phyloP scores from a whole-genome alignment of 2,329 filamentous ascomycete species.

The Monosporascus sp. region DNA sequence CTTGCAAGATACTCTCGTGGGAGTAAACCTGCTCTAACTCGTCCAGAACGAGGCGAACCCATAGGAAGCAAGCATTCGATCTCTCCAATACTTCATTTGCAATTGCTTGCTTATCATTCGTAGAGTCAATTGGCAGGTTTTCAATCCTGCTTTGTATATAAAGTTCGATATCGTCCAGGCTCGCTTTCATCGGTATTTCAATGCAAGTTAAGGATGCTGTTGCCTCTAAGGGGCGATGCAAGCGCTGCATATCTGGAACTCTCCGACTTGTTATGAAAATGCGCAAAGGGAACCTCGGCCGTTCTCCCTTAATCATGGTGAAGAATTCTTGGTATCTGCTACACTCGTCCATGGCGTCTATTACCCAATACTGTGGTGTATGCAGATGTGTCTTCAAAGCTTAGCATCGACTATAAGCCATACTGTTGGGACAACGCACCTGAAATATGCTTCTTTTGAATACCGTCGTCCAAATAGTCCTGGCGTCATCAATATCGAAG shows the following conservation, averaged over 20 bases:
- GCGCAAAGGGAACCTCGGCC: conserved; percentile 15
- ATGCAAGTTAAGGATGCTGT: conserved; percentile 3
- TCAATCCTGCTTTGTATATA: conserved; percentile 18
- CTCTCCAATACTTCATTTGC: conserved; percentile 16
- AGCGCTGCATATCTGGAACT: conserved; percentile 12
- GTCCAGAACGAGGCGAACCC: conserved; percentile 26
- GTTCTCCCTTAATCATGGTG: conserved; percentile 15
- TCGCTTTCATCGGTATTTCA: conserved; percentile 20
- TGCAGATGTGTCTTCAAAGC: conserved; percentile 5
- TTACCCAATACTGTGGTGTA: conserved; percentile 26
- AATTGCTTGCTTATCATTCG: conserved; percentile 8
- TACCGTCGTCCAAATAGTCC: conserved; percentile 27
- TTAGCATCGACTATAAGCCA: no score
- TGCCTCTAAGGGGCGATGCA: conserved; percentile 4
- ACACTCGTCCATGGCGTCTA: conserved; percentile 33
- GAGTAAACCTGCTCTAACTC: conserved; percentile 21
- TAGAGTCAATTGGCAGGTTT: conserved; percentile 9
- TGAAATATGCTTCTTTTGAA: conserved; percentile 27
- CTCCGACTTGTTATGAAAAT: conserved; percentile 26
- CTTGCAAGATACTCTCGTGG: conserved; percentile 18
- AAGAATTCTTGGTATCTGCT: conserved; percentile 17
- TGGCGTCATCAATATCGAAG: conserved; percentile 20
- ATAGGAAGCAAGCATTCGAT: conserved; percentile 27
- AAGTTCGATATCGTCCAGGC: conserved; percentile 18
- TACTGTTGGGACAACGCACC: background rate